Base-by-base conservation (phyloP, 2,329 filamentous ascomycete genomes). In the Fusarium sp. region DNA sequence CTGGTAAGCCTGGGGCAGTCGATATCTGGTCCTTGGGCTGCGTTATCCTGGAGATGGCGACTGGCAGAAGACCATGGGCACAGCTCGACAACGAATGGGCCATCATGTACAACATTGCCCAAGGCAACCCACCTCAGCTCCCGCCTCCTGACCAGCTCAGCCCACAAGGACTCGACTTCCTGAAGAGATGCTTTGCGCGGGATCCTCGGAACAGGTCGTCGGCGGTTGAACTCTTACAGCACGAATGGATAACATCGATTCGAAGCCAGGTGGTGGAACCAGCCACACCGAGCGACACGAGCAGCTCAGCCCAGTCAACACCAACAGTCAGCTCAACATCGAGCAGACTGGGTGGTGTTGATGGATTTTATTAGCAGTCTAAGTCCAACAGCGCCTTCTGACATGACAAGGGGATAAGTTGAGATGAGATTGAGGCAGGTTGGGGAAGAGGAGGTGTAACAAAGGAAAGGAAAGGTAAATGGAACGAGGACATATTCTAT, bases 91-190 rank as follows among this genome's bases (percentile, higher is more conserved):
- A 99, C 81, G 96, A 99, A 83, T 99, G 95, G 95, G 96, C 96
- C 47, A 98, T 99, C 85, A 99, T 99, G 96, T 99, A 98, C 88
- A 98, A 98, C 86, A 99, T 99, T 79, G 96, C 96, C 1, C 96
- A 98, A 81, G 96, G 96, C 74, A 97, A 98, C 78, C 93, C 95
- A 58, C 96, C 96, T 7, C 93, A 94, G 80, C 87, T 98, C 65
- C 96, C 96, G 2, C 88, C 90, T 1, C 82, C 87, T 1, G 96
- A 98, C 62, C 96, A 98, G 83, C 89, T 99, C 73, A 96, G 93
- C 79, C 89, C 92, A 0, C 84, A 90, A 65, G 96, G 96, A 24
- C 91, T 98, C 73, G 95, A 98, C 80, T 98, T 99, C 80, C 83
- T 99, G 74, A 90, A 90, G 77, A 91, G 90, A 74, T 98, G 96